Conservation (phyloP, 176 grass and related monocot genomes). For the Aegilops tauschii region DNA sequence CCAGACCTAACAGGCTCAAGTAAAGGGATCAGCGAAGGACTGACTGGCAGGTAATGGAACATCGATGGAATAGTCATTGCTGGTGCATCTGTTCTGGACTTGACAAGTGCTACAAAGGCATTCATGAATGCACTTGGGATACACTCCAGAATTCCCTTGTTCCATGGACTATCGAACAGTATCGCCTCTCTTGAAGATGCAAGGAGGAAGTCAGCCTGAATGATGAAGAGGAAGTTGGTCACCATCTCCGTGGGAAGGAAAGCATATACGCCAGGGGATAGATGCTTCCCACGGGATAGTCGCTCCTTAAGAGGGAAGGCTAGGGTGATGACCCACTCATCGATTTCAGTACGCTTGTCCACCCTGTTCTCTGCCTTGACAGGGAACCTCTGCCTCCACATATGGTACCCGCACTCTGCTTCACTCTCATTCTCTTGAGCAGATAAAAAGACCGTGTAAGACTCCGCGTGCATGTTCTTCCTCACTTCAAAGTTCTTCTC, state of each 20-base stretch:
- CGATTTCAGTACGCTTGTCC: conserved; percentile 58
- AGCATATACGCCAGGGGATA: conserved; percentile 50
- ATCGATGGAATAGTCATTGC: conserved; percentile 27
- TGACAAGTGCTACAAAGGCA: conserved; percentile 54
- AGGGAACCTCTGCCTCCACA: conserved; percentile 84
- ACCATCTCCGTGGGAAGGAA: conserved; percentile 82
- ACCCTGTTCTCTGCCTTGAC: conserved; percentile 53
- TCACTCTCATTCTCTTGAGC: conserved; percentile 41
- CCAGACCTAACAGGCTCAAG: conserved; percentile 51
- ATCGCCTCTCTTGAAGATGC: conserved; percentile 67
- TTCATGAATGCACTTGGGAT: conserved; percentile 59
- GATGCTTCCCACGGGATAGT: conserved; percentile 33
- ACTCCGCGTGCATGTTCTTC: conserved; percentile 56
- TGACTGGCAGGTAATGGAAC: conserved; percentile 53
- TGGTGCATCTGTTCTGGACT: conserved; percentile 31
- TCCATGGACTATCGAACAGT: conserved; percentile 65
- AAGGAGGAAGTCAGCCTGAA: conserved; percentile 77
- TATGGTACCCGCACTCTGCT: conserved; percentile 64
- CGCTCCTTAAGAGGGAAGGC: conserved; percentile 50
- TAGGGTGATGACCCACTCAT: conserved; percentile 69
- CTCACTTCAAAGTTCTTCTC: conserved; percentile 39
- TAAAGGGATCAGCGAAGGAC: conserved; percentile 30
- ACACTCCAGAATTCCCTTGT: conserved; percentile 73
- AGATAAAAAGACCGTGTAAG: conserved; percentile 51
- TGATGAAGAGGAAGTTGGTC: conserved; percentile 66